Evolutionary conservation across 352 stramenopile species (phyloP), one percentile per base, ranked within the genome.

Genomic region (Pythium apleroticum): DNA sequence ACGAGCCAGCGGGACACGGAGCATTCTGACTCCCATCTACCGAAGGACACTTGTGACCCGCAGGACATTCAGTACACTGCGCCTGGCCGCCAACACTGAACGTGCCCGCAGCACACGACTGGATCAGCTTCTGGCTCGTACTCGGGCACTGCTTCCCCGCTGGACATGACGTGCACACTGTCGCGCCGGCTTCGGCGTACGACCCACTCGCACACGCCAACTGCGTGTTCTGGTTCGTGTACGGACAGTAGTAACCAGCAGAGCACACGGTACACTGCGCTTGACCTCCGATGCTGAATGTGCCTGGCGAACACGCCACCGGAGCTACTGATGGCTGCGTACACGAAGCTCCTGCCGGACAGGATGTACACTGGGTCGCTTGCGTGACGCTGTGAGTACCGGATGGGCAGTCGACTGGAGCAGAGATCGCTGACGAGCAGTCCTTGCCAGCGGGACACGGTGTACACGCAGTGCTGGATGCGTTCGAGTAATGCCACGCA

Each of bases 81-180:
- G 77, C 33, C 61, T 84, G 74, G 6, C 79, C 74, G 1, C 78
- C 85, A 8, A 84, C 15, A 0, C 85, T 87, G 54, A 90, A 97
- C 25, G 81, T 90, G 9, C 81, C 81, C 49, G 71, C 37, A 3
- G 73, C 2, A 53, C 88, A 93, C 11, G 63, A 37, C 60, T 88
- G 66, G 45, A 77, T 66, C 1, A 74, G 46, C 22, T 65, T 69
- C n/a, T 85, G 74, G 17, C 50, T 72, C 10, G 74, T 76, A 11
- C 68, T 63, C n/a, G 76, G 75, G 52, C 80, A 93, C 45, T 88
- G 76, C 71, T 80, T 88, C 2, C 82, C 84, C n/a, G 66, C 55
- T 50, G 80, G 73, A 56, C 84, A 93, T 0, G 60, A 30, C 2
- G 67, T 81, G n/a, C 84, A 93, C 0, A 62, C 52, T 19, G 71